Percentiles rank a stretch among this genome's conserved stretches.
Evolutionary conservation across 2,329 filamentous ascomycete genomes (phyloP).

Genomic region (Westerdykella aurantiaca): DNA sequence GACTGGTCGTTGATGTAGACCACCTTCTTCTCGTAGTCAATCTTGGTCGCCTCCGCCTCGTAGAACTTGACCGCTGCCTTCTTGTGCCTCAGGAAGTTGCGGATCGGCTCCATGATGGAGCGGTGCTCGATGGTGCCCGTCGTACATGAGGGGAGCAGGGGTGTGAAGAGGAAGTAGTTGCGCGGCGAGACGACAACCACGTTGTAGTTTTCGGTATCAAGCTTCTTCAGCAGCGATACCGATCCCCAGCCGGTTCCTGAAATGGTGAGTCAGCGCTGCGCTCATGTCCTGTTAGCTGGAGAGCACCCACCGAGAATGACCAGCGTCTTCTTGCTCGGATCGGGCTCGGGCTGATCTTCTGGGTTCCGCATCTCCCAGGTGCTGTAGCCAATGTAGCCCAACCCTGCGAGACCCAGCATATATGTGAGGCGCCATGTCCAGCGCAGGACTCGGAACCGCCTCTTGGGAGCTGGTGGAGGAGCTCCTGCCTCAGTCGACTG

Average conservation of each 20-base stretch:
- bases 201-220: conserved; percentile 99
- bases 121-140: conserved; percentile 97
- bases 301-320: conserved; percentile 76
- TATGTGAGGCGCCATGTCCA: conserved; percentile 83
- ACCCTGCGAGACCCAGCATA: conserved; percentile 62
- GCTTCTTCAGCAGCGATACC: conserved; percentile 94
- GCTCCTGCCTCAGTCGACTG: conserved; percentile 28
- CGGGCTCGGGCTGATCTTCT: conserved; percentile 67
- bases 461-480: conserved; percentile 39
- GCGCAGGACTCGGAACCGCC: conserved; percentile 60
- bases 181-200: conserved; percentile 95
- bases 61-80: conserved; percentile 91
- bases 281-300: conserved; percentile 1
- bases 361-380: conserved; percentile 82
- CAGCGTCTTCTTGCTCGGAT: conserved; percentile 91
- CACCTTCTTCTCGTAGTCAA: conserved; percentile 85
- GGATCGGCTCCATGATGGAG: conserved; percentile 98
- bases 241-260: conserved; percentile 93
- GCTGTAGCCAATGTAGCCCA: conserved; percentile 69
- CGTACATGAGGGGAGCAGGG: conserved; percentile 92
- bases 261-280: conserved; percentile 4
- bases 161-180: conserved; percentile 99
- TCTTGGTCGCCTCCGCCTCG: conserved; percentile 93
- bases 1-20: conserved; percentile 89
- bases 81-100: conserved; percentile 93